Base-by-base conservation (phyloP, 108 stramenopile species). In the Schizochytrium sp. region DNA sequence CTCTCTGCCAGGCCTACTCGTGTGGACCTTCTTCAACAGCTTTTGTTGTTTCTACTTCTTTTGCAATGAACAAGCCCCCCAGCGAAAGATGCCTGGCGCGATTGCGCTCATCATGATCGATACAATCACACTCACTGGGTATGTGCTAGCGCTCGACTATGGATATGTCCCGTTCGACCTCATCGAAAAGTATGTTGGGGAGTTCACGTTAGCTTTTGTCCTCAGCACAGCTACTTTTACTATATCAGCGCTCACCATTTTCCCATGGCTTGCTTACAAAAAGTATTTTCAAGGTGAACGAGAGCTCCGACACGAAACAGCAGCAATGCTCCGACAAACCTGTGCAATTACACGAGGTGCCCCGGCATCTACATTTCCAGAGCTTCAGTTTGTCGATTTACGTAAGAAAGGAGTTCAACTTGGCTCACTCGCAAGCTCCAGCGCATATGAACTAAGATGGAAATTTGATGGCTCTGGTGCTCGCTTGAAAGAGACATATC, bases 11-110 rank as follows among this genome's bases (percentile, higher is more conserved):
- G 64, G 64, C 28, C 44, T 69, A 38, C 12, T 69, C 64, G 28
- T 69, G 19, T 8, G 40, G 42, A 69, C 44, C 42, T 69, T 69
- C 64, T 38, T 38, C 42, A 38, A 69, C 10, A 44, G 64, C 64
- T 69, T 69, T 15, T 0, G 40, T 0, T 38, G 42, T 3, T 69
- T 69, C 44, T 44, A 28, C 64, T 69, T 69, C 28, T 44, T 44
- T 38, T 69, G 64, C 64, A 44, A 69, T 44, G 64, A 69, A 15
- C 12, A 69, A 44, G 64, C 64, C 1, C 64, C 64, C 42, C 64
- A 69, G 64, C 64, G 44, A 7, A 69, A 69, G 28, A 69, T 69
- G 2, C 64, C 64, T 44, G 64, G 64, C 64, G 64, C 64, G 19
- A 7, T 69, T 15, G 44, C 3, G 19, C 42, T 69, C 12, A 69